Evolutionary conservation across 176 grass and related monocot genomes (phyloP).

Genomic region (Aegilops tauschii): DNA sequence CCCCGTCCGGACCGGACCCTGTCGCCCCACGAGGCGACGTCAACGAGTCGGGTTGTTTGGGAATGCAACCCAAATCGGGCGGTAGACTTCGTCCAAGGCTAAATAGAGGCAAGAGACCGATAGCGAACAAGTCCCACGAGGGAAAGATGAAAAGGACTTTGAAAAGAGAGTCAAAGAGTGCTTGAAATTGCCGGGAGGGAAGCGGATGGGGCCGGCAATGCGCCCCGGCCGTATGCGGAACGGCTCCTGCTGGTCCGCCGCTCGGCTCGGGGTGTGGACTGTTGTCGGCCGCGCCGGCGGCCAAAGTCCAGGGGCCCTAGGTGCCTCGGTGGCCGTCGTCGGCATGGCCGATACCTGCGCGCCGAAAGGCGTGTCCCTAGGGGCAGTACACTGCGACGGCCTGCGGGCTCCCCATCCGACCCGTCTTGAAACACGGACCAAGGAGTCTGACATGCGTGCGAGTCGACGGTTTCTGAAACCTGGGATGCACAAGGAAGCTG

Average conservation of each 20-base stretch:
- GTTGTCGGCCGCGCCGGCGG: neutral
- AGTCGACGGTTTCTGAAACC: slow-evolving; percentile 28
- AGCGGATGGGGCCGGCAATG: slow-evolving; percentile 63
- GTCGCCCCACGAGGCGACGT: slow-evolving; percentile 52
- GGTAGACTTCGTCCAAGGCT: slow-evolving; percentile 61
- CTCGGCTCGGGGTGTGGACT: neutral
- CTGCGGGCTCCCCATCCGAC: slow-evolving; percentile 27
- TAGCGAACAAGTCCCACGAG: slow-evolving; percentile 50
- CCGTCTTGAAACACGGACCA: slow-evolving; percentile 80
- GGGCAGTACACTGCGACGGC: neutral
- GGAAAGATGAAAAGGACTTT: slow-evolving; percentile 61
- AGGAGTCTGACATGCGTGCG: slow-evolving; percentile 69
- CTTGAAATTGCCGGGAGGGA: slow-evolving; percentile 71
- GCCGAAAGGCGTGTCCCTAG: neutral
- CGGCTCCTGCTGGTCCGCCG: neutral
- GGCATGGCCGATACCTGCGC: neutral
- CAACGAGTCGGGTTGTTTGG: slow-evolving; percentile 57
- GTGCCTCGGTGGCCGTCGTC: neutral
- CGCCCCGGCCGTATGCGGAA: neutral
- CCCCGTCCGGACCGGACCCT: slow-evolving; percentile 50
- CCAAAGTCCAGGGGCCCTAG: neutral
- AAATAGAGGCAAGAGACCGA: slow-evolving; percentile 53
- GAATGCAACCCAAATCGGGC: slow-evolving; percentile 48
- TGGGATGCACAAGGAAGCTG: slow-evolving; percentile 13
- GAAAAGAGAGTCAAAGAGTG: slow-evolving; percentile 76